Conservation (phyloP, 345 rosid species). For the Bruguiera sexangula region DNA sequence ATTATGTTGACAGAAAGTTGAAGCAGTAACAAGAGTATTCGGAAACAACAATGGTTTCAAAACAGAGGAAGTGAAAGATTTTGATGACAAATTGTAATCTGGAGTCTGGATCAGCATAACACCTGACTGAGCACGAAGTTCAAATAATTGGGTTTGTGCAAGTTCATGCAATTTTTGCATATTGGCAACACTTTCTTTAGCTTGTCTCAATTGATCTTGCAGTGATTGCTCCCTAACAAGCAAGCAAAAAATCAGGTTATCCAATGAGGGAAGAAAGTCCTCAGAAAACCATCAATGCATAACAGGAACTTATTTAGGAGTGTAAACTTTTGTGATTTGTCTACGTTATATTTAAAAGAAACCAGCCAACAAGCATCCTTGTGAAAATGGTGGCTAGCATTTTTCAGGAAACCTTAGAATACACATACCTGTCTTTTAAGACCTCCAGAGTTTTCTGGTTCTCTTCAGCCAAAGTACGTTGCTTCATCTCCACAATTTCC, state of each 20-base stretch:
- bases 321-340: background rate
- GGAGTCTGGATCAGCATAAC: constrained; percentile 20
- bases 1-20: background rate
- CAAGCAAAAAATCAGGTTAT: constrained; percentile 2
- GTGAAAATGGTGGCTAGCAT: background rate
- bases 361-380: background rate
- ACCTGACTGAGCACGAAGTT: constrained; percentile 97
- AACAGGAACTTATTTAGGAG: constrained; percentile 2
- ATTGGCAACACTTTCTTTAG: constrained; percentile 84
- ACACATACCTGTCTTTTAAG: constrained; percentile 73
- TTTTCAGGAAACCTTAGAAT: background rate
- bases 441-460: constrained; percentile 93
- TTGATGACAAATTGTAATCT: background rate
- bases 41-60: background rate
- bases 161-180: constrained; percentile 97
- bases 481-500: constrained; percentile 97
- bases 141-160: constrained; percentile 96
- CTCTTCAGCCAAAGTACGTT: constrained; percentile 93
- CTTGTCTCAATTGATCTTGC: constrained; percentile 98
- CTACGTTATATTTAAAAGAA: background rate
- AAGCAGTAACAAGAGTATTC: background rate
- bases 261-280: background rate
- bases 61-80: background rate
- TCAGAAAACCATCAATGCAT: background rate
- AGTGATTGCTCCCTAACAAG: constrained; percentile 73